Evolutionary conservation across 176 grass and related monocot genomes (phyloP).

Genomic region (Hordeum marinum): DNA sequence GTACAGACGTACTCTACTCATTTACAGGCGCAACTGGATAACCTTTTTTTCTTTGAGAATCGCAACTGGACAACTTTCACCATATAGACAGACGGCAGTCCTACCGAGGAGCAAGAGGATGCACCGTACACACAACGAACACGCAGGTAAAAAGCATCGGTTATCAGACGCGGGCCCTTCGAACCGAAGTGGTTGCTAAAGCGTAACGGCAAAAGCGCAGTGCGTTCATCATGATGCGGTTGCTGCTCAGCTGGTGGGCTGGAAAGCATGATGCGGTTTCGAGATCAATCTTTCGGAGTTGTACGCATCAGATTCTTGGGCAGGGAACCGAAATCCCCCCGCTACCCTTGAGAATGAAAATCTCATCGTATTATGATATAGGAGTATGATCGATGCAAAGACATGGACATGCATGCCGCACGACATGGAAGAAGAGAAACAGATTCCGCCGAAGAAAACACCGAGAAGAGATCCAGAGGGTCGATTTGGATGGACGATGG

Average conservation of each 20-base stretch:
- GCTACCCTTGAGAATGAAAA: too few species aligned
- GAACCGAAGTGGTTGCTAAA: neutral
- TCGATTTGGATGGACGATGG: neutral
- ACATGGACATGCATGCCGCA: neutral
- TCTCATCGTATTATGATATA: neutral
- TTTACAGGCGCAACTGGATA: neutral
- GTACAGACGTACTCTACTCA: neutral
- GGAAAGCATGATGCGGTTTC: neutral
- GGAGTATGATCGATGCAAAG: neutral
- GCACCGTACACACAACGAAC: neutral
- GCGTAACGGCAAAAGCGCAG: neutral
- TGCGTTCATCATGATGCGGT: neutral
- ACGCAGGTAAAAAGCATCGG: neutral
- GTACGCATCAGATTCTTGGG: neutral
- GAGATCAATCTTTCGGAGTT: neutral
- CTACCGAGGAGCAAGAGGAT: neutral
- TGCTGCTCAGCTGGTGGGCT: neutral
- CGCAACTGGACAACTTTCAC: neutral
- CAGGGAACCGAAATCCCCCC: neutral
- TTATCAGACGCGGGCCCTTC: neutral
- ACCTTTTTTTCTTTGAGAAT: neutral
- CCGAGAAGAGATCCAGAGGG: neutral
- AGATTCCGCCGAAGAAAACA: neutral
- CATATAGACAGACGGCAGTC: neutral
- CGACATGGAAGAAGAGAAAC: neutral